Conservation (phyloP, 2,329 filamentous ascomycete species). For the Aspergillus tamarii region DNA sequence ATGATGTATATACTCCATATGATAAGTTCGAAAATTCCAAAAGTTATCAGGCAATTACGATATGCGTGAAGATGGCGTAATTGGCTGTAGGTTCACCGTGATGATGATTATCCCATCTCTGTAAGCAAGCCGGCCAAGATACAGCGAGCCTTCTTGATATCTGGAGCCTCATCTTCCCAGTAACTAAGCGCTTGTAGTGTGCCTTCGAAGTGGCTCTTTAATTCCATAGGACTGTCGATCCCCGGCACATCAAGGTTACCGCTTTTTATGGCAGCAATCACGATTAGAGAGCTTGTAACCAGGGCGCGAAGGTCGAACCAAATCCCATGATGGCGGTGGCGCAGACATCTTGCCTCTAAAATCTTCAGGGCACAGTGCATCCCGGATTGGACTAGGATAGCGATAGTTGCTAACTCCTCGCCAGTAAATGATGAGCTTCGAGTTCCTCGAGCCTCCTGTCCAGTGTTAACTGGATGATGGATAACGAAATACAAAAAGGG, state of each 20-base stretch:
- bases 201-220: conserved; percentile 4
- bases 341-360: conserved; percentile 25
- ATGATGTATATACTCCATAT: neutral
- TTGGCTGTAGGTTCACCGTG: neutral
- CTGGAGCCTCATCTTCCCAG: conserved; percentile 11
- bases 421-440: neutral
- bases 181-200: conserved; percentile 9
- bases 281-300: conserved; percentile 25
- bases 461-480: conserved; percentile 16
- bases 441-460: neutral
- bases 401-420: neutral
- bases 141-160: conserved; percentile 17
- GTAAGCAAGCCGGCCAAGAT: conserved; percentile 2
- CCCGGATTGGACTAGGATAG: conserved; percentile 16
- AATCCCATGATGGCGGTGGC: conserved; percentile 36
- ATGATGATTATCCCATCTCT: neutral
- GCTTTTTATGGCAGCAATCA: conserved; percentile 28
- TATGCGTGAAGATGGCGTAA: neutral
- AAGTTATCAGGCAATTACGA: neutral
- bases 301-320: conserved; percentile 32
- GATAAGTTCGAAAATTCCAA: neutral
- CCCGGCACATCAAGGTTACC: conserved; percentile 20
- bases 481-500: conserved; percentile 35
- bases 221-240: conserved; percentile 3
- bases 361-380: conserved; percentile 32